Conservation (phyloP, 1,284 basidiomycete species). For the Cryptococcus sp. region DNA sequence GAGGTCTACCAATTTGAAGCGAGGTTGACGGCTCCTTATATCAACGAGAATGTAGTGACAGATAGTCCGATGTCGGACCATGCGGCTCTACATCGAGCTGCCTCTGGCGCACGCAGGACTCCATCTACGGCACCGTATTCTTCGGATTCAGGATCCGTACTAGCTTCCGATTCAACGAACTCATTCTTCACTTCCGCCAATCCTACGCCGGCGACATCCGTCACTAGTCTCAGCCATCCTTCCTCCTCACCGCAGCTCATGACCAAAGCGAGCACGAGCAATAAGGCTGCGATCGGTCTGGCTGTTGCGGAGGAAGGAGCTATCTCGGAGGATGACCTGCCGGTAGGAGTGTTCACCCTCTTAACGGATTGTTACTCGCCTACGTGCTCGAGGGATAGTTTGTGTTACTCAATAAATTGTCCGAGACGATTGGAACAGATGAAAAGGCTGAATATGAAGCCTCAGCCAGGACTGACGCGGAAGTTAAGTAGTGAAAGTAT, state of each 20-base stretch:
- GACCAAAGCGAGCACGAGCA: slow-evolving; percentile 4
- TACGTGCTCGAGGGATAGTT: slow-evolving; percentile 84
- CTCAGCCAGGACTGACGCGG: slow-evolving; percentile 73
- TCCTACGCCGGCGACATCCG: slow-evolving; percentile 35
- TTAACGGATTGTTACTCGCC: slow-evolving; percentile 98
- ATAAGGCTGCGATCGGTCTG: neutral
- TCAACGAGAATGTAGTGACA: slow-evolving; percentile 18
- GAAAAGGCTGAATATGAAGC: slow-evolving; percentile 83
- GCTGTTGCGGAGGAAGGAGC: slow-evolving; percentile 50
- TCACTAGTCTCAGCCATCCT: slow-evolving; percentile 19
- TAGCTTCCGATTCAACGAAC: slow-evolving; percentile 22
- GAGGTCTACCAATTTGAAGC: slow-evolving; percentile 89
- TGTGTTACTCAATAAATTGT: slow-evolving; percentile 97
- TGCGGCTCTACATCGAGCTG: slow-evolving; percentile 8
- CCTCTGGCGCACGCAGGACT: slow-evolving; percentile 1
- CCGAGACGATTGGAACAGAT: slow-evolving; percentile 92
- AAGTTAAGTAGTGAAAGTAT: slow-evolving; percentile 74
- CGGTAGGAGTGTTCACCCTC: slow-evolving; percentile 93
- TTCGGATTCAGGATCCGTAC: slow-evolving; percentile 29
- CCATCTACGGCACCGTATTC: slow-evolving; percentile 7
- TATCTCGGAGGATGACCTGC: slow-evolving; percentile 58
- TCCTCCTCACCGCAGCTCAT: slow-evolving; percentile 5
- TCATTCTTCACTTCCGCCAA: slow-evolving; percentile 23
- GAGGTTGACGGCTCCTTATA: slow-evolving; percentile 41
- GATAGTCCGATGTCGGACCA: slow-evolving; percentile 32